phyloP scores from a whole-genome alignment of 495 filamentous ascomycete genomes.

The Astrocystis sublimbata region DNA sequence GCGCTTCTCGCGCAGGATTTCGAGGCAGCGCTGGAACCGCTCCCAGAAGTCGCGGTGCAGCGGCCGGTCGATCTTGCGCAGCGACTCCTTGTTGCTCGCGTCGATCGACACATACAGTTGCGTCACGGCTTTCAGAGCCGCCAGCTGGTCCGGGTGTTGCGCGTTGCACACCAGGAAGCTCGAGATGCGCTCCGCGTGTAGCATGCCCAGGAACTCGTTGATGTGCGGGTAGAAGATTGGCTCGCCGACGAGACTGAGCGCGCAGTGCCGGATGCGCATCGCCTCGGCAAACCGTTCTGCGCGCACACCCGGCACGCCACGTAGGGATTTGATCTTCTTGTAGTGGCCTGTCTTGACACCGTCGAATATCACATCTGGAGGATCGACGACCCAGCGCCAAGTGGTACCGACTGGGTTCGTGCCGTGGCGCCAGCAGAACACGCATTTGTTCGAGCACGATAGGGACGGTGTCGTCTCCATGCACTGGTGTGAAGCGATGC shows the following conservation, averaged over 20 bases:
- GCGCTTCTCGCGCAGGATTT: conserved; percentile 80
- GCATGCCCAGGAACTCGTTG: conserved; percentile 79
- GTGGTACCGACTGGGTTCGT: conserved; percentile 95
- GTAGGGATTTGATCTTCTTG: conserved; percentile 96
- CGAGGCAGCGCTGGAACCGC: conserved; percentile 84
- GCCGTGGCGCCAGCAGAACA: conserved; percentile 98
- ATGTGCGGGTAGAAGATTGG: conserved; percentile 98
- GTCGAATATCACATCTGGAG: conserved; percentile 81
- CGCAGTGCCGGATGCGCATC: conserved; percentile 90
- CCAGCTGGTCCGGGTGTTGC: conserved; percentile 93
- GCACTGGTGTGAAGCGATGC: conserved; percentile 91
- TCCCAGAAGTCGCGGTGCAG: conserved; percentile 98
- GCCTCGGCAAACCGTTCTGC: conserved; percentile 91
- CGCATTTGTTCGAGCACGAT: conserved; percentile 95
- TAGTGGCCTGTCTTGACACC: conserved; percentile 92
- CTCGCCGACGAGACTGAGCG: conserved; percentile 86
- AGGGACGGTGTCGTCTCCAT: conserved; percentile 97
- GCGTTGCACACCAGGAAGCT: conserved; percentile 97
- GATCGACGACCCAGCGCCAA: conserved; percentile 94
- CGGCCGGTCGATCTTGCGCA: conserved; percentile 84
- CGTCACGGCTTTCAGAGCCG: conserved; percentile 76
- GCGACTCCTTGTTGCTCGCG: conserved; percentile 83
- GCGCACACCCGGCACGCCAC: conserved; percentile 86
- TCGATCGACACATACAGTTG: conserved; percentile 97
- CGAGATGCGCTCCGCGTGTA: conserved; percentile 84